These are phyloP conservation scores for Usnea hakonensis DNA, from an alignment of 495 filamentous ascomycete species.

Conservation along the genomic window DNA sequence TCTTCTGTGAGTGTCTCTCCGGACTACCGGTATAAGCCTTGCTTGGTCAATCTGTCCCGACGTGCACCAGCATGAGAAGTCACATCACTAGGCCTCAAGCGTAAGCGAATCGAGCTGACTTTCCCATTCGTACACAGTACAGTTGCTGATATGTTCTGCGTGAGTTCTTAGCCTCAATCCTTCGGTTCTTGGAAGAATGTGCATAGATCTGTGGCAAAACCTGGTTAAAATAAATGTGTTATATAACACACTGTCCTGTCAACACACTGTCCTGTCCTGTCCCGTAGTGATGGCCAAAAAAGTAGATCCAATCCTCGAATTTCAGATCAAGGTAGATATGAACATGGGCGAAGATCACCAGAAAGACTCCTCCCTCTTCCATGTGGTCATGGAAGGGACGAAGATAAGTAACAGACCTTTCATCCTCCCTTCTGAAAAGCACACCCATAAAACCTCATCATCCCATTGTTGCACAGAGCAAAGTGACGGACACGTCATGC, in stretches of 20 bases:
- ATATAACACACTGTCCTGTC: too few relatives aligned
- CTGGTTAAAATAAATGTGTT: too few relatives aligned
- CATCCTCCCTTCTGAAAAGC: neutral
- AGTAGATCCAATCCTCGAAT: neutral
- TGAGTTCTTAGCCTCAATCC: neutral
- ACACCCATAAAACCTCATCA: neutral
- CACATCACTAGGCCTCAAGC: neutral
- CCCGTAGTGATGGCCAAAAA: neutral
- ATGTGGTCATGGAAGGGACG: neutral
- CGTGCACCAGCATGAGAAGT: neutral
- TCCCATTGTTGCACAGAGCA: too few relatives aligned
- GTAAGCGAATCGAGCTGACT: neutral
- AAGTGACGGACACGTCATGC: neutral
- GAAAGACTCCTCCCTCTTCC: constrained; percentile 3
- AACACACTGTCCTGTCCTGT: too few relatives aligned
- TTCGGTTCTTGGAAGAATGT: neutral
- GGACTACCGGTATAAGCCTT: neutral
- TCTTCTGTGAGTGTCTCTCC: neutral
- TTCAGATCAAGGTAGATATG: neutral
- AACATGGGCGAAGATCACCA: neutral
- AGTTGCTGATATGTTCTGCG: neutral
- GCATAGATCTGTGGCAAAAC: too few relatives aligned
- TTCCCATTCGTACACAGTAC: neutral
- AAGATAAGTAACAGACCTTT: neutral
- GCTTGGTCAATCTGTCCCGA: neutral